Conservation (phyloP, 2,329 filamentous ascomycete species). For the Domatiomyces catenatus region DNA sequence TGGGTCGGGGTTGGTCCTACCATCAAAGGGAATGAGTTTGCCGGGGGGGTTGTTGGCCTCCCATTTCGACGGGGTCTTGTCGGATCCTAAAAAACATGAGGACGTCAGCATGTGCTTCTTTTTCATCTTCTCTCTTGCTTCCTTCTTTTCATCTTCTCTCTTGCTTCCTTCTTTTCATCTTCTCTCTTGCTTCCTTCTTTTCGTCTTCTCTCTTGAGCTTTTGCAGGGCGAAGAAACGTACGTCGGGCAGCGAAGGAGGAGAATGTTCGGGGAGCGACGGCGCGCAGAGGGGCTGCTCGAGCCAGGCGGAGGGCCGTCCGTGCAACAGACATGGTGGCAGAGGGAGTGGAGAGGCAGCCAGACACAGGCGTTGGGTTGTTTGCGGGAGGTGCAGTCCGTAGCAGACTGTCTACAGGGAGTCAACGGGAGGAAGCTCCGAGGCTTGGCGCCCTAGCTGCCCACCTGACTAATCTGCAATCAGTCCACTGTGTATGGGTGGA, state of each 20-base stretch:
- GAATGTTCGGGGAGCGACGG: conserved; percentile 26
- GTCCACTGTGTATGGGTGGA: not conserved
- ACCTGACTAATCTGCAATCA: not conserved
- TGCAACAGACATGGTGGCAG: conserved; percentile 30
- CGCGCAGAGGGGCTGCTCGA: conserved; percentile 29
- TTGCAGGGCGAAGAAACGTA: conserved; percentile 24
- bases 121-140: not conserved
- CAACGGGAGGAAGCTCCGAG: conserved; percentile 8
- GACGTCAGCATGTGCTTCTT: not conserved
- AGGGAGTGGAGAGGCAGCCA: conserved; percentile 3
- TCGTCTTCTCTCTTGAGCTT: conserved; percentile 6
- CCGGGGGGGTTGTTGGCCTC: conserved; percentile 25
- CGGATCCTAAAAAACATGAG: not conserved
- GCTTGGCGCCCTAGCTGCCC: not conserved
- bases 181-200: not conserved
- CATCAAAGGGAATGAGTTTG: conserved; percentile 31
- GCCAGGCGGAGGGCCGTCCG: conserved; percentile 32
- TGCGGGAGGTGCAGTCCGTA: not conserved
- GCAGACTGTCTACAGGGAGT: conserved; percentile 1
- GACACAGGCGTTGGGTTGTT: conserved; percentile 4
- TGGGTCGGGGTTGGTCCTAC: conserved; percentile 20
- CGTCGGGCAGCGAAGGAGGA: conserved; percentile 30
- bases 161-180: conserved; percentile 1
- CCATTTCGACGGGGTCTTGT: conserved; percentile 15
- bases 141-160: not conserved